Evolutionary conservation across 2,329 filamentous ascomycete genomes (phyloP), one percentile per base, ranked within the genome.

Genomic region (Cadophora sp.): DNA sequence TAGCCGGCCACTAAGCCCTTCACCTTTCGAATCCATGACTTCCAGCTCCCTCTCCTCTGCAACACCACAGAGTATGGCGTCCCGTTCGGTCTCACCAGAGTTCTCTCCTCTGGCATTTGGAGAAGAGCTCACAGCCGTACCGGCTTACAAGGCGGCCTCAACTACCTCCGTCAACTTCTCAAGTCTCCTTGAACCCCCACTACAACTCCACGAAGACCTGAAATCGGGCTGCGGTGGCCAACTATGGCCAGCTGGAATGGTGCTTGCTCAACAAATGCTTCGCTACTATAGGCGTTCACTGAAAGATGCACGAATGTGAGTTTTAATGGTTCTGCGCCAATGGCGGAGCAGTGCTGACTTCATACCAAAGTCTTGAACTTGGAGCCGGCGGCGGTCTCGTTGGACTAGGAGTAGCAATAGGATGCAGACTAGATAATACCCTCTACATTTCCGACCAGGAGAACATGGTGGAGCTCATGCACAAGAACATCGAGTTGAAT

Each of bases 201-300:
- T 98, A 68, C 84, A 86, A 68, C 86, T 98, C 18, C 91, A 92
- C 75, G 94, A 97, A 79, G 94, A 98, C 79, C 85, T 97, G 58
- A 88, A 87, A 66, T 88, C 92, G 70, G 96, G 96, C 68, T 98
- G 96, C 79, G 96, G 96, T 59, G 96, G 96, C 2, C 92, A 96
- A 80, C 85, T 96, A 13, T 98, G 96, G 96, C 95, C 94, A 3
- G 95, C 95, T 0, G 96, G 96, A 13, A 91, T 97, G 88, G 87
- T 96, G 18, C 83, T 99, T 62, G 87, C 91, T 22, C 93, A 91
- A 79, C 96, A 98, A 77, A 86, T 98, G 85, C 83, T 98, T 67
- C 87, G 90, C 62, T 89, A 89, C 76, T 91, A 92, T 73, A 82
- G 82, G 69, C 80, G 85, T n/a, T 81, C 87, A 71, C 79, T 97